phyloP scores from a whole-genome alignment of 140 eudicot genomes.

The Erigeron philadelphicus region DNA sequence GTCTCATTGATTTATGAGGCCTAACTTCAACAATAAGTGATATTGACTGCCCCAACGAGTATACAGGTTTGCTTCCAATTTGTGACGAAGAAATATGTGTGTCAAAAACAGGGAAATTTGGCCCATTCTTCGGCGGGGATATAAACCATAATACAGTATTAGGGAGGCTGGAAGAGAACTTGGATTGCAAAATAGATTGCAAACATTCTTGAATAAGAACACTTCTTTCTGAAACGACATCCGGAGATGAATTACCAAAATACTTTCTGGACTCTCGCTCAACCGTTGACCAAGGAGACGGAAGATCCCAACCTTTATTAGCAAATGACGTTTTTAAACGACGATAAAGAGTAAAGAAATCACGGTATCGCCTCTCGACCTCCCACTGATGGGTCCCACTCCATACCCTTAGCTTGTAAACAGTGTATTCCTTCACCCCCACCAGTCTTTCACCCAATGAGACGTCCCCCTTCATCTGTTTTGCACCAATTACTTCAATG shows the following conservation, averaged over 20 bases:
- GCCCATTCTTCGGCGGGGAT: slow-evolving; percentile 52
- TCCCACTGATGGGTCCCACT: slow-evolving; percentile 76
- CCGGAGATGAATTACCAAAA: slow-evolving; percentile 75
- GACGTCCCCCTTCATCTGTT: slow-evolving; percentile 72
- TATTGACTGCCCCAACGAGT: slow-evolving; percentile 63
- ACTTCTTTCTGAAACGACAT: slow-evolving; percentile 72
- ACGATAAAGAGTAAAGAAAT: slow-evolving; percentile 66
- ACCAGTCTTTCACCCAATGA: slow-evolving; percentile 84
- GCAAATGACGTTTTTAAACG: slow-evolving; percentile 59
- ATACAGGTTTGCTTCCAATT: slow-evolving; percentile 23
- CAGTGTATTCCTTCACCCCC: slow-evolving; percentile 93
- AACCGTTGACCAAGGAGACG: slow-evolving; percentile 75
- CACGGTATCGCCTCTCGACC: slow-evolving; percentile 89
- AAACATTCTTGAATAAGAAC: slow-evolving; percentile 81
- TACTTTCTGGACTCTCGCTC: slow-evolving; percentile 75
- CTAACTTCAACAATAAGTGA: slow-evolving; percentile 65
- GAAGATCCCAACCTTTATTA: slow-evolving; percentile 59
- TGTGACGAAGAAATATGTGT: slow-evolving; percentile 28
- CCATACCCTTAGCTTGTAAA: slow-evolving; percentile 55
- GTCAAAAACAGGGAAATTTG: slow-evolving; percentile 31
- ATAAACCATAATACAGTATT: slow-evolving; percentile 54
- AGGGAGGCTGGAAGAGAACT: slow-evolving; percentile 35
- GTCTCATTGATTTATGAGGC: slow-evolving; percentile 57
- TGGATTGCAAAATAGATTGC: slow-evolving; percentile 52
- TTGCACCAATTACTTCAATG: slow-evolving; percentile 75